phyloP scores from a whole-genome alignment of 1,284 basidiomycete species.

The Hemileia vastatrix region DNA sequence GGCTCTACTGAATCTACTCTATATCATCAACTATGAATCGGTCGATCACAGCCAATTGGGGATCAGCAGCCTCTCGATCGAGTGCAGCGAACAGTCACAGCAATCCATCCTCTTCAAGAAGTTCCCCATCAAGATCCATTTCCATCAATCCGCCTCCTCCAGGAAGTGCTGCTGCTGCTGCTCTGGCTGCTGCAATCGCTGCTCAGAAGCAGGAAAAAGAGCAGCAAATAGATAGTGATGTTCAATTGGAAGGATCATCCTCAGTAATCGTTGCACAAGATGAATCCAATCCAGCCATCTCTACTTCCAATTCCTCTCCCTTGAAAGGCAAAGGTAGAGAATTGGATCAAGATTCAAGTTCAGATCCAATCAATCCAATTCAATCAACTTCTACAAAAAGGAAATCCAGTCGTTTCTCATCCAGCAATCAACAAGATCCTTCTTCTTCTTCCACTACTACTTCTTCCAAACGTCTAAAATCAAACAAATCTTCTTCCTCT shows the following conservation, averaged over 20 bases:
- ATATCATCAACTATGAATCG: not conserved
- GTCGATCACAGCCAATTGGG: not conserved
- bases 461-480: not conserved
- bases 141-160: not conserved
- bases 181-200: not conserved
- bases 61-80: not conserved
- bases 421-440: not conserved
- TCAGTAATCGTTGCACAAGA: not conserved
- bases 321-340: not conserved
- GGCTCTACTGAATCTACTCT: too few relatives aligned
- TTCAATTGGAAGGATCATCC: not conserved
- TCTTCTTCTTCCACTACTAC: not conserved
- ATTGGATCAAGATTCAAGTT: too few relatives aligned
- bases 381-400: too few relatives aligned
- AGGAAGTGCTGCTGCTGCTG: not conserved
- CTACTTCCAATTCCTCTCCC: not conserved
- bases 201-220: not conserved
- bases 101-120: not conserved
- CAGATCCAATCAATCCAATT: too few relatives aligned
- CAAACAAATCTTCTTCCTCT: not conserved
- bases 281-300: not conserved
- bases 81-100: not conserved
- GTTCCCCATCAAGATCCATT: not conserved
- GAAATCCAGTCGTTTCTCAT: not conserved
- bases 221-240: not conserved